Percentiles rank a stretch among this genome's conserved stretches.
These are phyloP conservation scores for Leersia perrieri DNA, from an alignment of 176 grass and related monocot genomes.

Conservation along the genomic window DNA sequence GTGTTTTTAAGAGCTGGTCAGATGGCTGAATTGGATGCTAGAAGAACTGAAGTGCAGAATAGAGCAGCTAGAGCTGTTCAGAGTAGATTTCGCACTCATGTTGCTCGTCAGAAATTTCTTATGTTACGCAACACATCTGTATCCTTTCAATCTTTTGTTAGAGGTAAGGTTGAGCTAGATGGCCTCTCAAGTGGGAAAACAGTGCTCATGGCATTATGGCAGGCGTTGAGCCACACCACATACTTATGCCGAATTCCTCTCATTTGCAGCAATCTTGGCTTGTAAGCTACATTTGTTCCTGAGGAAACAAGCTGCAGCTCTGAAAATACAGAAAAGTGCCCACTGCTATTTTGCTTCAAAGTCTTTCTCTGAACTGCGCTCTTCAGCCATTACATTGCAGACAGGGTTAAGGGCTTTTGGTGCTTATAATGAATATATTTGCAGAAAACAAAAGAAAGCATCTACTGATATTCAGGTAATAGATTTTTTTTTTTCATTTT, in stretches of 20 bases:
- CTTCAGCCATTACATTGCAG: constrained; percentile 70
- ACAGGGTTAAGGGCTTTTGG: constrained; percentile 61
- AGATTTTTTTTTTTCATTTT: background rate
- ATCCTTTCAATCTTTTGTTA: constrained; percentile 67
- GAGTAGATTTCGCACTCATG: constrained; percentile 66
- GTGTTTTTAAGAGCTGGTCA: constrained; percentile 93
- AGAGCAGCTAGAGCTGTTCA: constrained; percentile 67
- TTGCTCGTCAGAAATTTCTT: constrained; percentile 59
- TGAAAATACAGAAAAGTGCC: constrained; percentile 68
- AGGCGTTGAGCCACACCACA: background rate
- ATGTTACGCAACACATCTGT: constrained; percentile 41
- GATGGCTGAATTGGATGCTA: constrained; percentile 97
- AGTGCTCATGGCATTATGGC: background rate
- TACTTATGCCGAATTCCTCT: constrained; percentile 20
- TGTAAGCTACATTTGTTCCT: constrained; percentile 55
- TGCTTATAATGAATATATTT: constrained; percentile 61
- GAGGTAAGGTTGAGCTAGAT: constrained; percentile 51
- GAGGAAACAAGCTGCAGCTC: constrained; percentile 56
- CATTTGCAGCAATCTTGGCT: constrained; percentile 61
- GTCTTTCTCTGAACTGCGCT: constrained; percentile 46
- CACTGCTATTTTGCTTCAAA: constrained; percentile 53
- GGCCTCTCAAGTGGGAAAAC: constrained; percentile 2
- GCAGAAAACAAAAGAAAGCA: constrained; percentile 62
- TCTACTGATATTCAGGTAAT: constrained; percentile 70
- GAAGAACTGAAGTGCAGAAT: constrained; percentile 79